phyloP scores from a whole-genome alignment of 768 basidiomycete species.

The Suillus subalutaceus region DNA sequence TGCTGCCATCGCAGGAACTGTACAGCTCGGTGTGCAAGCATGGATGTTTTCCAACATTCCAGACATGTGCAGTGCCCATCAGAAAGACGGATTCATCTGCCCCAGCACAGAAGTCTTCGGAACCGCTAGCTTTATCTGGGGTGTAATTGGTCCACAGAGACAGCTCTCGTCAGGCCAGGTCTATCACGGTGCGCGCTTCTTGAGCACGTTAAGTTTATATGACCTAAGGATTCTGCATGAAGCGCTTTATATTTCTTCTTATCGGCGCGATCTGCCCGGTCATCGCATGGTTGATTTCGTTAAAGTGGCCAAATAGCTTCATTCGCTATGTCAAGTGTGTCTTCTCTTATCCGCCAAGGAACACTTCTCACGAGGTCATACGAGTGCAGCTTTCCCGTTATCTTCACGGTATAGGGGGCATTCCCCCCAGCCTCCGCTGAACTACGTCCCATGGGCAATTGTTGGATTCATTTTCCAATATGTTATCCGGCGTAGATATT shows the following conservation, averaged over 20 bases:
- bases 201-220: not conserved
- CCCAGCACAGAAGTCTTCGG: slow-evolving; percentile 74
- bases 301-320: slow-evolving; percentile 64
- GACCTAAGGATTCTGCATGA: not conserved
- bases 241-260: slow-evolving; percentile 74
- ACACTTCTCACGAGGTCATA: not conserved
- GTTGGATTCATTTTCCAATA: slow-evolving; percentile 71
- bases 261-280: slow-evolving; percentile 66
- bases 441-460: slow-evolving; percentile 69
- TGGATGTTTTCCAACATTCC: slow-evolving; percentile 50
- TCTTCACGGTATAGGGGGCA: slow-evolving; percentile 60
- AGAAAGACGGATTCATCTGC: slow-evolving; percentile 70
- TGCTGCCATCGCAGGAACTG: slow-evolving; percentile 42
- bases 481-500: slow-evolving; percentile 57
- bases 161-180: slow-evolving; percentile 69
- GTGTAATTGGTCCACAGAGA: slow-evolving; percentile 77
- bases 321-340: slow-evolving; percentile 66
- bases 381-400: slow-evolving; percentile 42
- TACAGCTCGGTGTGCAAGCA: slow-evolving; percentile 45
- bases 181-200: slow-evolving; percentile 46
- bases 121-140: slow-evolving; percentile 80
- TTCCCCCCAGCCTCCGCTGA: slow-evolving; percentile 71
- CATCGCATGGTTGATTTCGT: slow-evolving; percentile 53
- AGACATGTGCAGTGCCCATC: slow-evolving; percentile 45
- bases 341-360: not conserved